phyloP scores from a whole-genome alignment of 176 grass and related monocot genomes.

The Leersia perrieri region DNA sequence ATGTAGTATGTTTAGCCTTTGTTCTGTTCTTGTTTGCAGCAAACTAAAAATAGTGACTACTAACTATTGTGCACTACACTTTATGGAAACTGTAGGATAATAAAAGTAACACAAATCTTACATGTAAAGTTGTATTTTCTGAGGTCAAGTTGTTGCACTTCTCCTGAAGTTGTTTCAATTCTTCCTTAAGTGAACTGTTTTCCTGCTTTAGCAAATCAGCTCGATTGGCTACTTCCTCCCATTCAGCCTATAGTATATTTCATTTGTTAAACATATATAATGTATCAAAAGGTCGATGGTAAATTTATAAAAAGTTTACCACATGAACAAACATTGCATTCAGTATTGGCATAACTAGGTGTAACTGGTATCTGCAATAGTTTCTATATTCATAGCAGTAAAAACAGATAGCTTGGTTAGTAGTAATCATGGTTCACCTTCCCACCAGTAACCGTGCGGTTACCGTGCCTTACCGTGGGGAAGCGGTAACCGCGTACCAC shows the following conservation, averaged over 20 bases:
- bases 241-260: conserved; percentile 50
- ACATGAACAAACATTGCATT: background rate
- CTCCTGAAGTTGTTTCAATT: conserved; percentile 53
- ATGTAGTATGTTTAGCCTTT: background rate
- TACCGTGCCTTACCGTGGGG: no score
- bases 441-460: no score
- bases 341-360: background rate
- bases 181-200: conserved; percentile 62
- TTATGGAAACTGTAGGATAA: background rate
- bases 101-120: conserved; percentile 36
- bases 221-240: conserved; percentile 59
- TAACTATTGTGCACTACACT: background rate
- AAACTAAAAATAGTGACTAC: background rate
- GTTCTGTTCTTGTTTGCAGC: background rate
- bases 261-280: conserved; percentile 15
- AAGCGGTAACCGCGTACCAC: no score
- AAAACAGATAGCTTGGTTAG: background rate
- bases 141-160: conserved; percentile 59
- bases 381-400: background rate
- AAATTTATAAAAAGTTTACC: background rate
- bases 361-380: background rate
- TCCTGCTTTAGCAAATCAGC: conserved; percentile 60
- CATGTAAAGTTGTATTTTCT: conserved; percentile 57
- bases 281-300: background rate
- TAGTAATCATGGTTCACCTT: no score